Percentiles rank a stretch among this genome's conserved stretches.
Conservation (phyloP, 2,329 filamentous ascomycete species). For the Cordyceps cateniannulata region DNA sequence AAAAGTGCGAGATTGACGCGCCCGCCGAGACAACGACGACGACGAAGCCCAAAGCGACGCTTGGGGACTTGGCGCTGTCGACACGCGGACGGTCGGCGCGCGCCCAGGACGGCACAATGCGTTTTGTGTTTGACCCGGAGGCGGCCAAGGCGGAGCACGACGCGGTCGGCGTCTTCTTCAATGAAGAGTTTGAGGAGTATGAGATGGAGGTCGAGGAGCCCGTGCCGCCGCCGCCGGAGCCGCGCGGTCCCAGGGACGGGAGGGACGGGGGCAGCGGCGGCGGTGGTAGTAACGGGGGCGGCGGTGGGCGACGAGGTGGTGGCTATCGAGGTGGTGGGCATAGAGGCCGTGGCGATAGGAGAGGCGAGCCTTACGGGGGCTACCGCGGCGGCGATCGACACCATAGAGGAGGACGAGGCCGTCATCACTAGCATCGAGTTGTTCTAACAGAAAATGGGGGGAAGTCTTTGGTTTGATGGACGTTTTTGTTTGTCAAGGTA, state of each 20-base stretch:
- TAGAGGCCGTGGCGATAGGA: constrained; percentile 25
- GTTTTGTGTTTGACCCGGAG: constrained; percentile 82
- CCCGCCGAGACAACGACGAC: constrained; percentile 3
- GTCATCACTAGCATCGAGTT: not conserved
- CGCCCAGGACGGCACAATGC: constrained; percentile 65
- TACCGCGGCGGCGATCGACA: constrained; percentile 29
- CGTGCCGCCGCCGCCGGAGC: constrained; percentile 28
- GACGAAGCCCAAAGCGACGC: not conserved
- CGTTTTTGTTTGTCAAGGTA: not conserved
- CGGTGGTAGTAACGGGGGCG: constrained; percentile 9
- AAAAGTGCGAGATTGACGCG: constrained; percentile 39
- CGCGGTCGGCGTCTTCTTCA: constrained; percentile 61
- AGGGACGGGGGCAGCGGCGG: constrained; percentile 16
- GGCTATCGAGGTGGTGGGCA: constrained; percentile 11
- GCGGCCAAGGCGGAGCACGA: constrained; percentile 66
- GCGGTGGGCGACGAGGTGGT: constrained; percentile 16
- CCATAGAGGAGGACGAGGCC: constrained; percentile 22
- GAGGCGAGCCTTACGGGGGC: constrained; percentile 28
- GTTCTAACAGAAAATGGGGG: too few relatives aligned
- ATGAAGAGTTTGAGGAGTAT: constrained; percentile 69
- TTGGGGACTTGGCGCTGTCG: constrained; percentile 14
- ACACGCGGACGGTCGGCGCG: constrained; percentile 26
- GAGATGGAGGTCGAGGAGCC: constrained; percentile 70
- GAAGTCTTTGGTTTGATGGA: not conserved
- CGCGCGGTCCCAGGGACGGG: not conserved